Base-by-base conservation (phyloP, 2,329 filamentous ascomycete genomes). In the Chaetoscypha palmicola region DNA sequence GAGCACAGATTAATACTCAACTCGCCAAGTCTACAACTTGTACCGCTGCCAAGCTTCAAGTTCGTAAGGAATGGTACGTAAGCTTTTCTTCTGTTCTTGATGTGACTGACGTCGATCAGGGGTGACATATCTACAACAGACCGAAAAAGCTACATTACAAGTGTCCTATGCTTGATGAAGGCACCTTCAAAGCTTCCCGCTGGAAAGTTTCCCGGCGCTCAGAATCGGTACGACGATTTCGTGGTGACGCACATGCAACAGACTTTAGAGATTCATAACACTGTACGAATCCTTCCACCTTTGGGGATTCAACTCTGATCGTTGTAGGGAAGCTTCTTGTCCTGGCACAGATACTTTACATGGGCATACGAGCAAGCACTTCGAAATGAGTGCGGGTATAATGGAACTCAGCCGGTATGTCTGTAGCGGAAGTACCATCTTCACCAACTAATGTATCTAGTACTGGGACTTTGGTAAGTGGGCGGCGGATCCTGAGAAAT, bases 401-500 rank as follows among this genome's bases (percentile, higher is more conserved):
- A 54, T 3, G 67, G 68, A 30, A 57, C 60, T 11, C 62, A 67
- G 44, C 66, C 67, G 34, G 52, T 53, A 42, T 23, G 53, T 62
- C 69, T 22, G n/a, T 64, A 65, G 4, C 62, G 64, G 32, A 70
- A 67, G 57, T 4, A 22, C 12, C 19, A 17, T 4, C 9, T 19
- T 1, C 19, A 14, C 26, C 17, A 16, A 63, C 68, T 5, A 30
- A 48, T 3, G 1, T 16, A 11, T 33, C 48, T 62, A 67, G 49
- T 50, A 51, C 23, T 52, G 53, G 63, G 70, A 76, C 57, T 78
- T 72, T 70, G 66, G 68, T 3, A 64, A 66, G 40, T 71, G 70
- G 59, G 64, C 63, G 2, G 64, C 63, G 2, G 66, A 76, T 49
- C 64, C 66, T 1, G 53, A 59, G 47, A 66, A 66, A 37, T 74